Evolutionary conservation across 345 rosid genomes (phyloP), one percentile per base, ranked within the genome.

Genomic region (Populus davidiana): DNA sequence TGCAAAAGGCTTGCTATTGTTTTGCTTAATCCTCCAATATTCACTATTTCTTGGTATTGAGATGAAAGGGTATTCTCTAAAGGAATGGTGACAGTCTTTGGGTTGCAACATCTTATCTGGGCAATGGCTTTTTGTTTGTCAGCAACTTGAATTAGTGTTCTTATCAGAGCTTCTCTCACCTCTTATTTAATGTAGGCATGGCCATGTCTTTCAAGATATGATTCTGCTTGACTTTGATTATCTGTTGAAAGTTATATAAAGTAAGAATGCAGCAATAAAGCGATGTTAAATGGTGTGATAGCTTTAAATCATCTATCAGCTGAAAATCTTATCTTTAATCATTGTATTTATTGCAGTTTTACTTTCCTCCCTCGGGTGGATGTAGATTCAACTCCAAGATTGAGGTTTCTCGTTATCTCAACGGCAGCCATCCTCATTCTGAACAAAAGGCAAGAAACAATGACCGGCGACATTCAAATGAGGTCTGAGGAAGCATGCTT

Each of bases 321-420:
- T 38, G 43, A 54, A 70, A 79, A 29, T 72, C 38, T 33, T 41
- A 72, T 29, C 38, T 69, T 47, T 27, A 10, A 29, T 67, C 61
- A 66, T 67, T 81, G 75, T 78, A 41, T 71, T 74, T 77, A 75
- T 75, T 85, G 89, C 89, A 87, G 92, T 81, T 76, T 75, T 85
- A 90, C 82, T 80, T 79, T 83, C 79, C 84, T 78, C 91, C 90
- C 27, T 80, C 81, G 20, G 78, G 80, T 70, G 86, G 79, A 83
- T 77, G 70, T 61, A 84, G 74, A 77, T 87, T 84, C 69, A 33
- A 78, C 74, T 86, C 89, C 43, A 87, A 82, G 80, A 74, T 81
- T 56, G 89, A 85, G 81, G 89, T 85, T 27, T 67, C 36, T 71
- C 79, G 86, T 76, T 83, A 82, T 85, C 86, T 86, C 36, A 82